phyloP scores from a whole-genome alignment of 1,284 basidiomycete species.

The Sanghuangporus weigelae region DNA sequence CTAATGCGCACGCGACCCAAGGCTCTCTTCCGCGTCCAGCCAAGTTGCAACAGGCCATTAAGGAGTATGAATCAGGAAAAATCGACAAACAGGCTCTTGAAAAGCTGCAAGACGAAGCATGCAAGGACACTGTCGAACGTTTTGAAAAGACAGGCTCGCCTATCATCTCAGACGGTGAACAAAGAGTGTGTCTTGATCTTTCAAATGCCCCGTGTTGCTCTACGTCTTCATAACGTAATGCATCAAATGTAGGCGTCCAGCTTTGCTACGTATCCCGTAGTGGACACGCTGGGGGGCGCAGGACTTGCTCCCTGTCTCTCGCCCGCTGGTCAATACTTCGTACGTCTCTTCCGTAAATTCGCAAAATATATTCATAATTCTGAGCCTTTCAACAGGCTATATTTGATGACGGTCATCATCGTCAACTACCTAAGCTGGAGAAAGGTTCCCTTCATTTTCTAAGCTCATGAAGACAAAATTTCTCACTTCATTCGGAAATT shows the following conservation, averaged over 20 bases:
- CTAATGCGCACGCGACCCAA: not conserved
- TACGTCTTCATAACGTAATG: not conserved
- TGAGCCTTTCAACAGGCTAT: conserved; percentile 9
- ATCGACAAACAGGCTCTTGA: conserved; percentile 18
- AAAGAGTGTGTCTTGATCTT: conserved; percentile 13
- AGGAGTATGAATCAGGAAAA: conserved; percentile 21
- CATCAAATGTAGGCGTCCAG: not conserved
- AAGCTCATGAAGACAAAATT: not conserved
- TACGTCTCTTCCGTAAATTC: not conserved
- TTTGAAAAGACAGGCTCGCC: conserved; percentile 21
- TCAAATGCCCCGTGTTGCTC: not conserved
- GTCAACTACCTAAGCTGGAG: conserved; percentile 21
- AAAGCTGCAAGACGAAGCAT: conserved; percentile 19
- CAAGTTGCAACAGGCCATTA: conserved; percentile 20
- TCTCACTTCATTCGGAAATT: too few relatives aligned
- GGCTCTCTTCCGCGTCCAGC: conserved; percentile 15
- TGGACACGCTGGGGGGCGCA: conserved; percentile 20
- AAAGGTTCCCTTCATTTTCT: not conserved
- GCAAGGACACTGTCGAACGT: conserved; percentile 18
- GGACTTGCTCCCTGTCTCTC: conserved; percentile 21
- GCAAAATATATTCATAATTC: not conserved
- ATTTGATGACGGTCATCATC: conserved; percentile 22
- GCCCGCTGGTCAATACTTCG: conserved; percentile 19
- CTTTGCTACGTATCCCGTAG: conserved; percentile 22
- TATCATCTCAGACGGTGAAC: conserved; percentile 22